A percentile compares a stretch with the other conserved stretches of the same genome.
phyloP scores from a whole-genome alignment of 2,329 filamentous ascomycete species.

The Diaporthe sp. region DNA sequence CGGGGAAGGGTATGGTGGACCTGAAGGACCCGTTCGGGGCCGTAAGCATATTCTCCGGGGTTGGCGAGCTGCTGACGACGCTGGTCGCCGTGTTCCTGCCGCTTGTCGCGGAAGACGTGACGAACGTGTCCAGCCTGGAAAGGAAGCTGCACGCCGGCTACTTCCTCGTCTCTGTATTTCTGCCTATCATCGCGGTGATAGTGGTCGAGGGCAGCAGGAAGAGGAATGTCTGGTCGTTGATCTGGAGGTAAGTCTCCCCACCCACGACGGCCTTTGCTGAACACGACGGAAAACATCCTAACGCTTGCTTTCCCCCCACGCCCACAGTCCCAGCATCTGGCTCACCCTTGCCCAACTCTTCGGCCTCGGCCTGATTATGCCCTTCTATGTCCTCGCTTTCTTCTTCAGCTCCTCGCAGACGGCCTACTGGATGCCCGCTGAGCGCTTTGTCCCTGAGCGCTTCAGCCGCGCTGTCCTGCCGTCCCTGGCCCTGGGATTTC shows the following conservation, averaged over 20 bases:
- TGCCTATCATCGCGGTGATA: constrained; percentile 19
- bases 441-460: constrained; percentile 24
- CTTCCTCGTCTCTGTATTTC: constrained; percentile 6
- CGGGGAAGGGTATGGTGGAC: neutral
- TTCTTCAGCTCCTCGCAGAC: constrained; percentile 13
- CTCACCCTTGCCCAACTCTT: constrained; percentile 26
- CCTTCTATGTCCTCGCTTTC: constrained; percentile 28
- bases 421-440: constrained; percentile 34
- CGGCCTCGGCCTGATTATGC: constrained; percentile 33
- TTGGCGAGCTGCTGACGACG: constrained; percentile 1
- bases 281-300: neutral
- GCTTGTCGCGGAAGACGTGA: constrained; percentile 2
- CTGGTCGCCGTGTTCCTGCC: constrained; percentile 28
- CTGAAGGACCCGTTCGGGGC: neutral
- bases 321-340: constrained; percentile 19
- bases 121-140: neutral
- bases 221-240: constrained; percentile 22
- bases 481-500: constrained; percentile 13
- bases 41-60: neutral
- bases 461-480: constrained; percentile 23
- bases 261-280: neutral
- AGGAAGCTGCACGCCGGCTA: constrained; percentile 26
- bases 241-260: constrained; percentile 27
- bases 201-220: constrained; percentile 29
- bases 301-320: neutral